phyloP scores from a whole-genome alignment of 1,284 basidiomycete genomes.

The Rugosomyces carneus region DNA sequence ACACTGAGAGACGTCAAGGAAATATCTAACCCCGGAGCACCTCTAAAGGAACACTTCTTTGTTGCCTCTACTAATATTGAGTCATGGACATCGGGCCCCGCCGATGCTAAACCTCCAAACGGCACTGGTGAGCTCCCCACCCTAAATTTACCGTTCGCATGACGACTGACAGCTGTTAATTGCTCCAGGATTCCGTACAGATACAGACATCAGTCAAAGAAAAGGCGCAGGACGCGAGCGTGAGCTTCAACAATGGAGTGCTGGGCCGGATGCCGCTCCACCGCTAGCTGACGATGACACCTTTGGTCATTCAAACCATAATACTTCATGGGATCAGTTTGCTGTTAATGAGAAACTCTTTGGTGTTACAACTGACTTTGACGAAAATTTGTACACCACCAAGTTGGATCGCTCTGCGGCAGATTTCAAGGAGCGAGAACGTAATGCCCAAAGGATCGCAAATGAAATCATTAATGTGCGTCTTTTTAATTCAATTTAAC shows the following conservation, averaged over 20 bases:
- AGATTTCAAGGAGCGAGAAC: constrained; percentile 87
- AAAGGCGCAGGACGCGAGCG: constrained; percentile 57
- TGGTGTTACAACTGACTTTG: constrained; percentile 87
- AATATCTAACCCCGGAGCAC: constrained; percentile 51
- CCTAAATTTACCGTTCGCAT: neutral
- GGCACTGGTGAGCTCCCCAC: constrained; percentile 50
- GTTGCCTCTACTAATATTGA: constrained; percentile 68
- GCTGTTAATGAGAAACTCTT: constrained; percentile 90
- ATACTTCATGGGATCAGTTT: constrained; percentile 90
- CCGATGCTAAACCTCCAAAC: constrained; percentile 59
- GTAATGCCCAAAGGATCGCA: constrained; percentile 83
- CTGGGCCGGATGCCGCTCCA: constrained; percentile 25
- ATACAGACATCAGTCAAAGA: constrained; percentile 76
- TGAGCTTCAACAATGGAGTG: constrained; percentile 80
- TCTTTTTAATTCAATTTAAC: constrained; percentile 15
- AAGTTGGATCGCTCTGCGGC: constrained; percentile 81
- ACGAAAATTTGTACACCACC: constrained; percentile 95
- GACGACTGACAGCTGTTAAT: constrained; percentile 5
- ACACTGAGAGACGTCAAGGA: constrained; percentile 73
- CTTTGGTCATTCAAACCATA: constrained; percentile 49
- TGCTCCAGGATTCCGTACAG: constrained; percentile 75
- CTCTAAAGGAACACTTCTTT: constrained; percentile 64
- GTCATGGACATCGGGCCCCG: constrained; percentile 65
- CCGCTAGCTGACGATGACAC: constrained; percentile 55
- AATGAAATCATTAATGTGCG: constrained; percentile 84